These are phyloP conservation scores for Cucurbita moschata DNA, from an alignment of 306 rosid species.

Conservation along the genomic window DNA sequence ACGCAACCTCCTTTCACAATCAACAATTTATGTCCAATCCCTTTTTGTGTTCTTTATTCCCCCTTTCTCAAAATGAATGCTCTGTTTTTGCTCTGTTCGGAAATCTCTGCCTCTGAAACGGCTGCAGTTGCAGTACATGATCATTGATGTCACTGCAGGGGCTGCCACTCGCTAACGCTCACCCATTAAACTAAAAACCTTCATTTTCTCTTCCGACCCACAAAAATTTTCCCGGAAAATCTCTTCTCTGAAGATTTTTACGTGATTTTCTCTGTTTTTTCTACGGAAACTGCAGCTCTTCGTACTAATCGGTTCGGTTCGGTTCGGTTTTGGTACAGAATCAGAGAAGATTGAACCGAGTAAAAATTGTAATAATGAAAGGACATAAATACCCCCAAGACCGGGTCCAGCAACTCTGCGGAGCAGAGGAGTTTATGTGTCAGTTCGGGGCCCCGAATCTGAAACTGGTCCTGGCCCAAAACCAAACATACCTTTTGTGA, in stretches of 20 bases:
- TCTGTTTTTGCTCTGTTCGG: conserved; percentile 1
- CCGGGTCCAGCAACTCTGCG: background rate
- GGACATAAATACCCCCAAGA: background rate
- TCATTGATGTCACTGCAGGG: background rate
- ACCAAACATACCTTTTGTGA: background rate
- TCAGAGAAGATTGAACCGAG: background rate
- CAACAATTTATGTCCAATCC: background rate
- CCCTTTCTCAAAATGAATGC: background rate
- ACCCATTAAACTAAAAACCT: background rate
- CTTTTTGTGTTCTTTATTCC: background rate
- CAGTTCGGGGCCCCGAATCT: conserved; percentile 4
- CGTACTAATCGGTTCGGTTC: too few relatives aligned
- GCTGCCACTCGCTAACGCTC: background rate
- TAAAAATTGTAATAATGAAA: background rate
- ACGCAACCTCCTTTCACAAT: background rate
- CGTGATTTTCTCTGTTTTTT: background rate
- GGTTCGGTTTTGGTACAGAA: background rate
- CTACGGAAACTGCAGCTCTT: background rate
- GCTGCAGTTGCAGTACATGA: background rate
- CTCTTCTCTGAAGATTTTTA: background rate
- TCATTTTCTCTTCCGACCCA: background rate
- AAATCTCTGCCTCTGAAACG: background rate
- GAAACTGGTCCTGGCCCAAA: background rate
- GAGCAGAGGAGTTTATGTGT: background rate
- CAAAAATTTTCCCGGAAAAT: background rate